Evolutionary conservation across 345 rosid genomes (phyloP).

Genomic region (Dimocarpus longan): DNA sequence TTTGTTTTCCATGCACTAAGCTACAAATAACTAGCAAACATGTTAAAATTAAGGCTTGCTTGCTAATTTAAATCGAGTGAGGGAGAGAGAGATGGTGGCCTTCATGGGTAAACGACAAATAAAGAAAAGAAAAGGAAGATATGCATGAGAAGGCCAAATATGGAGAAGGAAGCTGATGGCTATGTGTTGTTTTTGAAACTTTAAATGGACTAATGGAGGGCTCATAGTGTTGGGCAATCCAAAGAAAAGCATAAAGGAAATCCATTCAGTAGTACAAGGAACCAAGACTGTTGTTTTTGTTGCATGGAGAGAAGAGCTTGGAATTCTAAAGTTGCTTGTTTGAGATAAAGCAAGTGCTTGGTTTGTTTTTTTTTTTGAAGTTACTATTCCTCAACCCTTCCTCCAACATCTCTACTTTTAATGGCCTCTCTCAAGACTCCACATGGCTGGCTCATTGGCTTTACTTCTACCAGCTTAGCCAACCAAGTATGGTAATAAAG

Average conservation of each 20-base stretch:
- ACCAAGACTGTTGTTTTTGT: constrained; percentile 31
- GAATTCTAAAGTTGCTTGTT: constrained; percentile 41
- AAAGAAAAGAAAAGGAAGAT: constrained; percentile 7
- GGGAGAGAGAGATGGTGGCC: not conserved
- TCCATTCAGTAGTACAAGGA: constrained; percentile 31
- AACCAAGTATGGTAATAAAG: constrained; percentile 5
- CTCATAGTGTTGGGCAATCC: constrained; percentile 25
- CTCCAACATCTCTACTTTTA: constrained; percentile 49
- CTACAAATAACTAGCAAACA: not conserved
- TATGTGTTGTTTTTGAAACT: not conserved
- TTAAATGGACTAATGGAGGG: constrained; percentile 26
- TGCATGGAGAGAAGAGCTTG: constrained; percentile 47
- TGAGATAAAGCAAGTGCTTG: constrained; percentile 36
- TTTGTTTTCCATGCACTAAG: constrained; percentile 7
- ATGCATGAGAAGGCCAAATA: constrained; percentile 10
- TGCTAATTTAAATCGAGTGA: constrained; percentile 20
- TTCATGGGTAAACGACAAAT: constrained; percentile 28
- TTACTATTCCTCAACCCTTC: constrained; percentile 24
- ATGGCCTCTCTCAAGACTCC: constrained; percentile 20
- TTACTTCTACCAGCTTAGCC: constrained; percentile 26
- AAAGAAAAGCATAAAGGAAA: constrained; percentile 44
- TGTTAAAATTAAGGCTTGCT: constrained; percentile 14
- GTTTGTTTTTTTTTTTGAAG: constrained; percentile 13
- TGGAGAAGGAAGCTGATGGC: constrained; percentile 16
- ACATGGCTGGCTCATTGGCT: constrained; percentile 23